These are phyloP conservation scores for Magnaporthiopsis incrustans DNA, from an alignment of 2,329 filamentous ascomycete genomes.

Conservation along the genomic window DNA sequence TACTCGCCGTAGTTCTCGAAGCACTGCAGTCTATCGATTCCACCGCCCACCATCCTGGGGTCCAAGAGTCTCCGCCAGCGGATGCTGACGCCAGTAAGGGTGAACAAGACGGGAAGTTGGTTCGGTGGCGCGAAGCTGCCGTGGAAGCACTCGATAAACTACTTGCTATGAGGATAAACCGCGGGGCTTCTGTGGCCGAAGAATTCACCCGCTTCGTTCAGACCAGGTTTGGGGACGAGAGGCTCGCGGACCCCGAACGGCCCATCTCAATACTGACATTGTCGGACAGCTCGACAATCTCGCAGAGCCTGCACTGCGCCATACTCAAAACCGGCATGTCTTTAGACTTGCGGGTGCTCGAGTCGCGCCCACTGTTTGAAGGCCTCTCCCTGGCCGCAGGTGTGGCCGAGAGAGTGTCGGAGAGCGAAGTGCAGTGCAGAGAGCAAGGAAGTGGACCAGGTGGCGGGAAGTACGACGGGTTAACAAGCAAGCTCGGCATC, in stretches of 20 bases:
- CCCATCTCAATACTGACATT: conserved; percentile 48
- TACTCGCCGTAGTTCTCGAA: conserved; percentile 40
- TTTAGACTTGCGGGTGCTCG: conserved; percentile 52
- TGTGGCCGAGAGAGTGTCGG: conserved; percentile 22
- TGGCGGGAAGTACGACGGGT: background rate
- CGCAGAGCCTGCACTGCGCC: conserved; percentile 35
- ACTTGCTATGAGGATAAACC: conserved; percentile 14
- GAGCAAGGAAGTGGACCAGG: conserved; percentile 10
- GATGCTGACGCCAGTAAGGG: background rate
- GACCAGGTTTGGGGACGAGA: conserved; percentile 20
- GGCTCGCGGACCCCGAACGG: conserved; percentile 9
- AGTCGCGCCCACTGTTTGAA: conserved; percentile 60
- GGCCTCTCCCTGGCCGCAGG: conserved; percentile 48
- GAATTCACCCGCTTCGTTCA: conserved; percentile 28
- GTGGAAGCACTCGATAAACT: conserved; percentile 12
- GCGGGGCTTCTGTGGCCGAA: conserved; percentile 17
- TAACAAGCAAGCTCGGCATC: conserved; percentile 21
- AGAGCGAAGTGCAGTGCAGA: conserved; percentile 8
- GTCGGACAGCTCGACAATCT: conserved; percentile 56
- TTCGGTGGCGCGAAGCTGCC: conserved; percentile 11
- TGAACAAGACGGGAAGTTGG: conserved; percentile 12
- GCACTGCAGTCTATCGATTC: conserved; percentile 33
- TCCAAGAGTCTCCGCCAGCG: too few species aligned
- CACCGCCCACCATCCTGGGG: conserved; percentile 14
- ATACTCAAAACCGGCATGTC: conserved; percentile 25